These are phyloP conservation scores for Podospora pseudopauciseta DNA, from an alignment of 495 filamentous ascomycete genomes.

Conservation along the genomic window DNA sequence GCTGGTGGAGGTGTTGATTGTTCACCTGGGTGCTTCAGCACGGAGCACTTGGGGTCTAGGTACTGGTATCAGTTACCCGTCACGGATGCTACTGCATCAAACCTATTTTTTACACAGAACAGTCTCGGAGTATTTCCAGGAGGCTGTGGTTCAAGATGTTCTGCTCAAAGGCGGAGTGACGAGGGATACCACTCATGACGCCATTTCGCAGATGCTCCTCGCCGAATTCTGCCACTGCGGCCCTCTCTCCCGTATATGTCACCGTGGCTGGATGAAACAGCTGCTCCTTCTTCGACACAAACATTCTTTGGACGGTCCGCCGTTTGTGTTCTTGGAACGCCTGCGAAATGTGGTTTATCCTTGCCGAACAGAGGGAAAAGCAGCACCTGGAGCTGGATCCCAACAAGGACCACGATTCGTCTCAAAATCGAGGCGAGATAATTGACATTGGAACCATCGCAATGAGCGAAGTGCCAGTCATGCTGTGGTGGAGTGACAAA, in stretches of 20 bases:
- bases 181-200: not conserved
- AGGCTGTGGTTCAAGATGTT: not conserved
- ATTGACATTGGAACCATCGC: no score
- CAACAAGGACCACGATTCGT: no score
- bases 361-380: no score
- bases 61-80: not conserved
- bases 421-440: no score
- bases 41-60: not conserved
- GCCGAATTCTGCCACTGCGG: not conserved
- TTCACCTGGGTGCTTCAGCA: not conserved
- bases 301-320: not conserved
- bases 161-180: not conserved
- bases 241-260: not conserved
- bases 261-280: not conserved
- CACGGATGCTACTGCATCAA: not conserved
- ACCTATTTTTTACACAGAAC: not conserved
- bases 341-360: not conserved
- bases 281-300: not conserved
- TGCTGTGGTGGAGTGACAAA: no score
- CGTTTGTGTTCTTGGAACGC: not conserved
- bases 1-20: not conserved
- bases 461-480: no score
- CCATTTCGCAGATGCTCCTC: not conserved
- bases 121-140: constrained; percentile 1
- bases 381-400: no score